A percentile compares a stretch with the other conserved stretches of the same genome.
phyloP scores from a whole-genome alignment of 192 early-diverging fungal species.

The Gigaspora rosea region DNA sequence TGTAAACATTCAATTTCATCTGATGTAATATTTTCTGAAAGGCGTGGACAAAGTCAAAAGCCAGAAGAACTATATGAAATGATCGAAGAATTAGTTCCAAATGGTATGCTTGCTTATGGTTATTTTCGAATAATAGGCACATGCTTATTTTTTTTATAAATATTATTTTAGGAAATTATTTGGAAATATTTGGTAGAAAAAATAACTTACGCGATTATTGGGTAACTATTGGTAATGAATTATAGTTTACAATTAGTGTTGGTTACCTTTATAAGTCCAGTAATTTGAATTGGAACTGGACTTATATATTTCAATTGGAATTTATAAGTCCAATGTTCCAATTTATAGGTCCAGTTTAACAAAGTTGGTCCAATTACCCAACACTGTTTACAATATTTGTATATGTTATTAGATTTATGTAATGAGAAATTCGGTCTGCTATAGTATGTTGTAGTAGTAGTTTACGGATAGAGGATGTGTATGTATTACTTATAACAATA shows the following conservation, averaged over 20 bases:
- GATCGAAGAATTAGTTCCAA: conserved; percentile 90
- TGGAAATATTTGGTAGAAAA: conserved; percentile 95
- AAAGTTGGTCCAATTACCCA: no score
- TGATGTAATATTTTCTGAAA: conserved; percentile 92
- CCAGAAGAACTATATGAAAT: conserved; percentile 95
- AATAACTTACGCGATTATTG: conserved; percentile 96
- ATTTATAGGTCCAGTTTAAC: no score
- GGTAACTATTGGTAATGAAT: conserved; percentile 96
- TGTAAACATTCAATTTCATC: conserved; percentile 73
- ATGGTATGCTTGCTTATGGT: conserved; percentile 49
- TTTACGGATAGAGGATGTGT: no score
- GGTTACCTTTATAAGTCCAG: no score
- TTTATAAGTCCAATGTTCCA: no score
- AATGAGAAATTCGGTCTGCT: no score
- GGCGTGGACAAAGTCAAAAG: conserved; percentile 95
- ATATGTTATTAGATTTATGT: no score
- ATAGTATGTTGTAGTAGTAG: no score
- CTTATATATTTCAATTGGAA: no score
- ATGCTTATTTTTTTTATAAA: conserved; percentile 1
- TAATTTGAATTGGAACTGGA: no score
- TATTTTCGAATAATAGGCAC: conserved; percentile 8
- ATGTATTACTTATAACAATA: no score
- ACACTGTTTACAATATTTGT: no score
- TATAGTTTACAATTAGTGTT: conserved; percentile 42
- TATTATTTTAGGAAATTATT: conserved; percentile 67